Evolutionary conservation across 2,329 filamentous ascomycete genomes (phyloP), one percentile per base, ranked within the genome.

Genomic region (Apiospora pterosperma): DNA sequence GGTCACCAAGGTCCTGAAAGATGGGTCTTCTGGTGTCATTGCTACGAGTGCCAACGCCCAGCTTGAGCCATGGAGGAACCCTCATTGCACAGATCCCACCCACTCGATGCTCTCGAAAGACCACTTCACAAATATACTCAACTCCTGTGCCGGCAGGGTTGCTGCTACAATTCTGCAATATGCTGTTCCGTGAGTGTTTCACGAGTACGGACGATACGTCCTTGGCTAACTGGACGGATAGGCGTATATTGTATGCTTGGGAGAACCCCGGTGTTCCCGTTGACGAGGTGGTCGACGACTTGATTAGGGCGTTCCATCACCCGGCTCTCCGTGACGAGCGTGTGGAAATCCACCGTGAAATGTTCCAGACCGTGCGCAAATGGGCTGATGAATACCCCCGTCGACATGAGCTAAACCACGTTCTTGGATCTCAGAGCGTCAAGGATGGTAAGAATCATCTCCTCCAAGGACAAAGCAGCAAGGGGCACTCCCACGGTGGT

Each of bases 241-340:
- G 86, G 2, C 91, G 95, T 38, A 81, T 98, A 59, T 84, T 99
- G 23, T 97, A 95, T 74, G 95, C 94, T 4, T 98, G 94, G 93
- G 92, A 98, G 69, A 92, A 98, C 75, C 87, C 91, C 3, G 88
- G 90, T 52, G 89, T 97, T 0, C 88, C 92, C 0, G 90, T 96
- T 4, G 87, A 96, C 41, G 91, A 96, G 76, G 90, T 98, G 0
- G 83, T 94, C 67, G 83, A 92, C 67, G 95, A 98, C 70, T 88
- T 96, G 44, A 80, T 93, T 59, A 87, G 87, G 28, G 89, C 92
- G 12, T 97, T 98, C 80, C 96, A 99, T 76, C 96, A 99, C 75
- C 96, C 96, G 1, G 91, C 91, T 7, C 82, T 93, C 36, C 90
- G 95, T 28, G 86, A 96, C 70, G 88, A 91, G 63, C 82, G 84